Evolutionary conservation across 2,329 filamentous ascomycete genomes (phyloP), one percentile per base, ranked within the genome.

Genomic region (Fusarium lyarnte): DNA sequence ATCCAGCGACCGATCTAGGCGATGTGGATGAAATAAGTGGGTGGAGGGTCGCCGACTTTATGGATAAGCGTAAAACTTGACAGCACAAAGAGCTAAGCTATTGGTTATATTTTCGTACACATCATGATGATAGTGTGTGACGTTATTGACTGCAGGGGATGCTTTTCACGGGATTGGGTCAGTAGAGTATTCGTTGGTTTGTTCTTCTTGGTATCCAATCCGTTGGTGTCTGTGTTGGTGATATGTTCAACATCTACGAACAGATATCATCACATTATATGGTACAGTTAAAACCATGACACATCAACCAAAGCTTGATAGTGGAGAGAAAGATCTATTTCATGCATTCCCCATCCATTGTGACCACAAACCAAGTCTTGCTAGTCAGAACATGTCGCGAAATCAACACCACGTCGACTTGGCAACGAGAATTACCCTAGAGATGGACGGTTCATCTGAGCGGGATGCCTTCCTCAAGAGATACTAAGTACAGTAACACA

Each of bases 391-490:
- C 23, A 55, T 27, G 27, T 19, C 21, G 7, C 5, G 59, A 27
- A 47, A 25, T 62, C 33, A n/a, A 21, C 29, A 42, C 31, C n/a
- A 25, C 46, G 23, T 36, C 47, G n/a, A 21, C 64, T 57, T 66
- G 35, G 45, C 65, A 42, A 49, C 45, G 6, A 51, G 29, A 38
- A 23, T n/a, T 64, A 64, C 65, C 66, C 64, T 69, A 64, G n/a
- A 72, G 31, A 27, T 43, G 25, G 27, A 38, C n/a, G 6, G n/a
- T 36, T 42, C 16, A 33, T 43, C 49, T 53, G 41, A 39, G 21
- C n/a, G 23, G 39, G 36, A 42, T 17, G n/a, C 38, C 23, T 47
- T 5, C 23, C 35, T 35, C 43, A 38, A 23, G 39, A 17, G 10
- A 29, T 25, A 55, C 41, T 42, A 41, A 39, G 29, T n/a, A 25